Evolutionary conservation across 176 grass and related monocot genomes (phyloP).

Genomic region (Triticum urartu): DNA sequence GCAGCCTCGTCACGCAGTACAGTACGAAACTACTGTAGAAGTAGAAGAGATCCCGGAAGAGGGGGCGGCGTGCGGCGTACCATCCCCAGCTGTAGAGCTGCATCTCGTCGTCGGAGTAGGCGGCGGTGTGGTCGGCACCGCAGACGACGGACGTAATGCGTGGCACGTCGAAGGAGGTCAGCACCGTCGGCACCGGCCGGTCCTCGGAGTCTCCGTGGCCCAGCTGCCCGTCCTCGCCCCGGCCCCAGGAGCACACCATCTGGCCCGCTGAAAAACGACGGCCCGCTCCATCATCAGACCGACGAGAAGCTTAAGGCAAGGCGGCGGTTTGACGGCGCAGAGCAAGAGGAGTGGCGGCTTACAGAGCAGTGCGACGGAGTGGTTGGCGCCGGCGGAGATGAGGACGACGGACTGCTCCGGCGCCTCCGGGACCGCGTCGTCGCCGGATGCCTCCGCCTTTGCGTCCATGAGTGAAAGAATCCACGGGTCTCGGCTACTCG

Average conservation of each 20-base stretch:
- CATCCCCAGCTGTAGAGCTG: conserved; percentile 81
- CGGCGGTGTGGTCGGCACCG: conserved; percentile 74
- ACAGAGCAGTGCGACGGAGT: conserved; percentile 71
- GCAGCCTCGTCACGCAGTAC: not conserved
- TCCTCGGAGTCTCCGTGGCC: conserved; percentile 85
- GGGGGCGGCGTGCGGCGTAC: not conserved
- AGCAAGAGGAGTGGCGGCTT: not conserved
- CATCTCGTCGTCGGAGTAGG: conserved; percentile 47
- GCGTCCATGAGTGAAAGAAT: not conserved
- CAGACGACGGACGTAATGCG: conserved; percentile 57
- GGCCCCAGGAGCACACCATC: conserved; percentile 69
- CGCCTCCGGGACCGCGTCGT: conserved; percentile 19
- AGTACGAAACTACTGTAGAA: not conserved
- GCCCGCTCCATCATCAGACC: not conserved
- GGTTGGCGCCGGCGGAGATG: conserved; percentile 71
- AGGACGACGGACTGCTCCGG: conserved; percentile 41
- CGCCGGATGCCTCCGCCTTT: not conserved
- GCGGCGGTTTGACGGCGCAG: not conserved
- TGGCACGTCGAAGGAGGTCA: conserved; percentile 45
- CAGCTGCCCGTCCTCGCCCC: conserved; percentile 76
- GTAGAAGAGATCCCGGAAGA: not conserved
- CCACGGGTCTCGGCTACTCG: not conserved
- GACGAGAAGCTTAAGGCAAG: not conserved
- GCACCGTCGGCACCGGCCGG: conserved; percentile 46
- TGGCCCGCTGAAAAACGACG: conserved; percentile 35